Base-by-base conservation (phyloP, 2,329 filamentous ascomycete species). In the Parastagonospora avenae region DNA sequence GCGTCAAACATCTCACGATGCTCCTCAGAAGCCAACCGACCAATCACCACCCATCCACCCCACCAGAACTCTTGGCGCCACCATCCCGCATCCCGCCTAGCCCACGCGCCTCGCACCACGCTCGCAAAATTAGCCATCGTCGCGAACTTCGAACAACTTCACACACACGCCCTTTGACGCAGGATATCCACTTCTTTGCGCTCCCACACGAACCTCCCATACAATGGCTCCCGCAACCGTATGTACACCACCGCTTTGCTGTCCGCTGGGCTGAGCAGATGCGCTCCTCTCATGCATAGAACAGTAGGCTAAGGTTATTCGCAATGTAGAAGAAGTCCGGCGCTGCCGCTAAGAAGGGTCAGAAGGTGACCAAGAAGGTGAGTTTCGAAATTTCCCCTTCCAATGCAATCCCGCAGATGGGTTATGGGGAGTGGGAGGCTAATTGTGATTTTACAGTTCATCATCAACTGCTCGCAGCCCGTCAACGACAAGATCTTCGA, bases 401-500 rank as follows among this genome's bases (percentile, higher is more conserved):
- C n/a, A n/a, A n/a, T n/a, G n/a, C n/a, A n/a, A n/a, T n/a, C n/a
- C n/a, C n/a, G n/a, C n/a, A 24, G 19, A 24, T 24, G 19, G 5
- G 19, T 24, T 24, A 24, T 24, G 19, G 63, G 12, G 12, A 32
- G 14, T 15, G 29, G 16, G 10, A 14, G 12, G 4, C 11, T 32
- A 19, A 15, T 2, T 32, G 7, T 27, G 35, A 31, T 9, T n/a
- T 14, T 51, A 47, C 69, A 95, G 93, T 99, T 91, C 88, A 88
- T 96, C 85, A 97, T 99, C 90, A 96, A 99, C 85, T 93, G 92
- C 80, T 92, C 91, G 74, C 93, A 97, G 83, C 94, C 94, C 74
- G 92, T 92, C 71, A 90, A 87, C 83, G 94, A 99, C 87, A 97
- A 97, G 89, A 99, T 99, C 87, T 97, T 99, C 87, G 94, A 99